Evolutionary conservation across 805 yeast genomes (phyloP).

Genomic region (Nematodospora valgi): DNA sequence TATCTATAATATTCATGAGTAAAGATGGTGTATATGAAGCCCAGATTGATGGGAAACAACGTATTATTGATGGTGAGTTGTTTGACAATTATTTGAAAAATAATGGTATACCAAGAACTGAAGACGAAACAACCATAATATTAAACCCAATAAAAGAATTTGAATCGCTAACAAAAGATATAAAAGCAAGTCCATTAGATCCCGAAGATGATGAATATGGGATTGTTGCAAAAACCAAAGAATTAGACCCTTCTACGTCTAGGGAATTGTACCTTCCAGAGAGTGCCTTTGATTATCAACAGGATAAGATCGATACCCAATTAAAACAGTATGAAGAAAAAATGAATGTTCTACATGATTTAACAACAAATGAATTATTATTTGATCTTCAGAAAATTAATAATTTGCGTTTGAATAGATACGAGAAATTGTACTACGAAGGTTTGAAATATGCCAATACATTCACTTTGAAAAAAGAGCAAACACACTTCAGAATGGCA

Average conservation of each 20-base stretch:
- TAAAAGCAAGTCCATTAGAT: slow-evolving; percentile 21
- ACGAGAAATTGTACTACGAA: slow-evolving; percentile 19
- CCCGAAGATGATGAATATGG: slow-evolving; percentile 19
- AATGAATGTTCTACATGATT: slow-evolving; percentile 10
- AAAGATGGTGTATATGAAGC: slow-evolving; percentile 29
- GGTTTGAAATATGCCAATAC: slow-evolving; percentile 18
- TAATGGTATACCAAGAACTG: slow-evolving; percentile 13
- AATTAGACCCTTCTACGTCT: slow-evolving; percentile 13
- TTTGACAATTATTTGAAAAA: slow-evolving; percentile 25
- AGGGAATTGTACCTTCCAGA: slow-evolving; percentile 22
- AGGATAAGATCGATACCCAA: slow-evolving; percentile 21
- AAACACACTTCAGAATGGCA: slow-evolving; percentile 35
- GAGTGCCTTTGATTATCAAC: slow-evolving; percentile 24
- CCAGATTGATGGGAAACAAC: slow-evolving; percentile 20
- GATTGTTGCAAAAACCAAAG: slow-evolving; percentile 18
- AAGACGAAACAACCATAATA: slow-evolving; percentile 13
- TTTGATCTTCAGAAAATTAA: slow-evolving; percentile 11
- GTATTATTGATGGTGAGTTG: slow-evolving; percentile 33
- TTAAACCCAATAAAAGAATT: slow-evolving; percentile 33
- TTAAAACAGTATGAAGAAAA: slow-evolving; percentile 19
- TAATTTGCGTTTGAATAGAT: slow-evolving; percentile 11
- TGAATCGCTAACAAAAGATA: slow-evolving; percentile 15
- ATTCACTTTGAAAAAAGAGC: slow-evolving; percentile 18
- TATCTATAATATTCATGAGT: slow-evolving; percentile 33
- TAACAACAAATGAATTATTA: slow-evolving; percentile 11